A percentile compares a stretch with the other conserved stretches of the same genome.
These are phyloP conservation scores for Pachyrhizus erosus DNA, from an alignment of 306 rosid species.

Conservation along the genomic window DNA sequence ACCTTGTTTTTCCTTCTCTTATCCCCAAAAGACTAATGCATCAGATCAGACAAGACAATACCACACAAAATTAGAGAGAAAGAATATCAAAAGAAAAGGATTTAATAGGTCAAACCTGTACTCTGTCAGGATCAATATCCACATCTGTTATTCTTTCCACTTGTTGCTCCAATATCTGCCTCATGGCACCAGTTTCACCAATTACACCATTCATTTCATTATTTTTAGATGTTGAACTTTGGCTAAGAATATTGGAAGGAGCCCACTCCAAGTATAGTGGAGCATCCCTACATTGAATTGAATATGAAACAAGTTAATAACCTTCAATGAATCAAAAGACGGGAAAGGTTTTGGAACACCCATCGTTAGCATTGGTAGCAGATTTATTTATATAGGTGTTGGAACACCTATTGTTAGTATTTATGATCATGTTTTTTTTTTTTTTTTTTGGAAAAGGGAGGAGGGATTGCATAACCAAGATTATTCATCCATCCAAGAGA, in stretches of 20 bases:
- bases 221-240: constrained; percentile 51
- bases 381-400: not conserved
- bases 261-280: constrained; percentile 98
- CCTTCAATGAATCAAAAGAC: constrained; percentile 31
- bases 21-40: constrained; percentile 14
- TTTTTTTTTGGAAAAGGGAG: not conserved
- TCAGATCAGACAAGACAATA: constrained; percentile 11
- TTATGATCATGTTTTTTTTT: no score
- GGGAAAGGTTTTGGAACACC: constrained; percentile 10
- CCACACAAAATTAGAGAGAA: constrained; percentile 9
- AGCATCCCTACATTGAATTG: constrained; percentile 67
- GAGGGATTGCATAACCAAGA: not conserved
- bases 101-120: constrained; percentile 70
- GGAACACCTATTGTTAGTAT: not conserved
- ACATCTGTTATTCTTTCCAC: constrained; percentile 64
- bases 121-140: constrained; percentile 87
- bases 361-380: constrained; percentile 7
- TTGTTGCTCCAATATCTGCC: constrained; percentile 64
- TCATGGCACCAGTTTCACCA: constrained; percentile 75
- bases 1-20: constrained; percentile 14
- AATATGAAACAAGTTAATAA: constrained; percentile 35
- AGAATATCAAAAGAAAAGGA: not conserved
- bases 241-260: constrained; percentile 74
- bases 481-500: not conserved
- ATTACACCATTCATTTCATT: constrained; percentile 51